Evolutionary conservation across 2,329 filamentous ascomycete genomes (phyloP).

Genomic region (Verticillium dahliae): DNA sequence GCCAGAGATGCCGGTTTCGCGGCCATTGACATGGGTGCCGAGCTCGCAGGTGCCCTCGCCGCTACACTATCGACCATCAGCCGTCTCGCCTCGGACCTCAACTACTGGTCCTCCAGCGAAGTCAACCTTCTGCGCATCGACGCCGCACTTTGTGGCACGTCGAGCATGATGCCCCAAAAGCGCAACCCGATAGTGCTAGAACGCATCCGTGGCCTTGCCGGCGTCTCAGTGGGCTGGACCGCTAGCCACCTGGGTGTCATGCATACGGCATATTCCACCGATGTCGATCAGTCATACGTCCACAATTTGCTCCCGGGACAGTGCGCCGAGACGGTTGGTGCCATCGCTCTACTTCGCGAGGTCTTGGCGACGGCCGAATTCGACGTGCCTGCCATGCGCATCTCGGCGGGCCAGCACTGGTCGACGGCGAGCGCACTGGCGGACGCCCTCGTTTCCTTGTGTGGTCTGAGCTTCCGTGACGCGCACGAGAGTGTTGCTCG

Average conservation of each 20-base stretch:
- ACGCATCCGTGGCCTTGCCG: constrained; percentile 7
- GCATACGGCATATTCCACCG: constrained; percentile 2
- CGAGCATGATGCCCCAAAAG: constrained; percentile 10
- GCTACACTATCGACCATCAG: background rate
- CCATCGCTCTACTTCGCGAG: constrained; percentile 4
- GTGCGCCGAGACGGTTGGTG: constrained; percentile 3
- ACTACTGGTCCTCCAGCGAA: constrained; percentile 7
- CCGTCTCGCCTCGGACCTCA: constrained; percentile 5
- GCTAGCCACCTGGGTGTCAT: background rate
- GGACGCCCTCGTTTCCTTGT: constrained; percentile 5
- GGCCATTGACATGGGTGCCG: background rate
- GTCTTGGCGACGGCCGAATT: constrained; percentile 4
- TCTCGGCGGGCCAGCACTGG: constrained; percentile 4
- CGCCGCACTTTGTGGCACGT: constrained; percentile 7
- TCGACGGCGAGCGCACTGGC: constrained; percentile 8
- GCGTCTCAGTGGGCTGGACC: constrained; percentile 4
- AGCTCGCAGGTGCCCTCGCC: background rate
- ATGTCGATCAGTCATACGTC: constrained; percentile 4
- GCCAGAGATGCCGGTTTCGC: background rate
- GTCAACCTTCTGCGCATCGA: constrained; percentile 5
- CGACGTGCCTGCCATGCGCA: background rate
- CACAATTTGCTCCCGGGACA: background rate
- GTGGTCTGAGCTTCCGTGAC: constrained; percentile 6
- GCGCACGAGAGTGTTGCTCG: constrained; percentile 6
- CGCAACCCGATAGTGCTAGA: constrained; percentile 9